These are phyloP conservation scores for Debaryomycetaceae sp. DNA, from an alignment of 1,139 yeast species.

Conservation along the genomic window DNA sequence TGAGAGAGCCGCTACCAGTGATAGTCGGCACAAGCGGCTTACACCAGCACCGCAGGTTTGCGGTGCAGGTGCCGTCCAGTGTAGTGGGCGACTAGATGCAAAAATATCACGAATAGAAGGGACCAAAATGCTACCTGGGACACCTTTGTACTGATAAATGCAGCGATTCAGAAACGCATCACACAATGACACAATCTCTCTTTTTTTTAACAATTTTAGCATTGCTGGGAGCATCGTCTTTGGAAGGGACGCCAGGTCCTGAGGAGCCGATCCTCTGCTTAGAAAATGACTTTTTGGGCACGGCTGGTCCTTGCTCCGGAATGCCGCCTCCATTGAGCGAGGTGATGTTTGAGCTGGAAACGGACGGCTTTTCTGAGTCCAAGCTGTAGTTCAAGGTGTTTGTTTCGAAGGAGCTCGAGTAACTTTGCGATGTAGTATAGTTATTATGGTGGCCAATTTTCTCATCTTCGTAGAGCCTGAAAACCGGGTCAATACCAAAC, in stretches of 20 bases:
- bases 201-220: slow-evolving; percentile 22
- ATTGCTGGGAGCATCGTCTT: not conserved
- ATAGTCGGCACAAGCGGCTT: not conserved
- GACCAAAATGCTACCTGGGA: not conserved
- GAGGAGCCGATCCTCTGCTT: not conserved
- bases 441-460: slow-evolving; percentile 3
- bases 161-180: not conserved
- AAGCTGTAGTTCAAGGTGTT: slow-evolving; percentile 1
- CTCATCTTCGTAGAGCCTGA: slow-evolving; percentile 20
- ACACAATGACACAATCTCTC: slow-evolving; percentile 37
- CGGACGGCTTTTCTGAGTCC: slow-evolving; percentile 11
- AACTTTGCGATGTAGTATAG: not conserved
- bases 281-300: not conserved
- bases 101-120: not conserved
- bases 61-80: not conserved
- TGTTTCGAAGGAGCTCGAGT: not conserved
- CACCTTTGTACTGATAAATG: not conserved
- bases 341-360: slow-evolving; percentile 15
- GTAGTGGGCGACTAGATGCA: not conserved
- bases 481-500: slow-evolving; percentile 61
- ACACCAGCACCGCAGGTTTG: not conserved
- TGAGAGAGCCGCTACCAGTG: not conserved
- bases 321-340: slow-evolving; percentile 4
- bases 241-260: not conserved
- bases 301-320: not conserved